Evolutionary conservation across 2,329 filamentous ascomycete species (phyloP).

Genomic region (Aspergillus calidoustus): DNA sequence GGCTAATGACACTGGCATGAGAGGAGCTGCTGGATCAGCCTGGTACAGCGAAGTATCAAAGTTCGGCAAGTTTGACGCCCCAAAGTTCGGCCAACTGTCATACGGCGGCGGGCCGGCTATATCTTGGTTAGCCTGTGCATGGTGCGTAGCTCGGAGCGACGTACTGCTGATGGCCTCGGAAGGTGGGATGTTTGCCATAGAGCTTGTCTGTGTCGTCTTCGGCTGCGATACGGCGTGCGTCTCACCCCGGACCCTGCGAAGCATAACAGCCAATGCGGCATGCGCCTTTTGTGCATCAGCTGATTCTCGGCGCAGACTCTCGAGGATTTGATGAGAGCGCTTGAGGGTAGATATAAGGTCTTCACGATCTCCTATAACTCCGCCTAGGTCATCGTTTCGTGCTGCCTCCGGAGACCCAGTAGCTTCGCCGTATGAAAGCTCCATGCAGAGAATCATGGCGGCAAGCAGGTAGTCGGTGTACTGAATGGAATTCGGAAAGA

Average conservation of each 20-base stretch:
- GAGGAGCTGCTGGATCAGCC: neutral
- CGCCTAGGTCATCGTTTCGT: conserved; percentile 18
- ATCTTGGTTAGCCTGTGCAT: neutral
- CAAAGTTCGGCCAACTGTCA: conserved; percentile 15
- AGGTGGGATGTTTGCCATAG: neutral
- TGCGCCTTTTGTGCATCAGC: conserved; percentile 35
- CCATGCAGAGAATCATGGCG: conserved; percentile 63
- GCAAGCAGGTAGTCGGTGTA: conserved; percentile 67
- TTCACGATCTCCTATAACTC: conserved; percentile 24
- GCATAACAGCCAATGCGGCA: conserved; percentile 34
- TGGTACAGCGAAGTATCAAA: conserved; percentile 8
- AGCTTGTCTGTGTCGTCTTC: neutral
- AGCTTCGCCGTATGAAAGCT: conserved; percentile 30
- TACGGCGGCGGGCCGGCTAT: conserved; percentile 23
- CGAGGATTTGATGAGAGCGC: conserved; percentile 34
- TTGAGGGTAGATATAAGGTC: conserved; percentile 33
- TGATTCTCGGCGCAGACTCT: conserved; percentile 29
- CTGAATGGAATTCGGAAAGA: conserved; percentile 62
- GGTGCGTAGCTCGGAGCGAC: neutral
- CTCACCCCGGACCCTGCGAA: conserved; percentile 28
- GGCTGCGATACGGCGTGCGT: conserved; percentile 3
- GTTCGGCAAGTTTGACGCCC: neutral
- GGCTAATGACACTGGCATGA: conserved; percentile 2
- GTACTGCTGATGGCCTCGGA: neutral
- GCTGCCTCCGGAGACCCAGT: conserved; percentile 10